Conservation (phyloP, 2,329 filamentous ascomycete species). For the Fusarium armeniacum region DNA sequence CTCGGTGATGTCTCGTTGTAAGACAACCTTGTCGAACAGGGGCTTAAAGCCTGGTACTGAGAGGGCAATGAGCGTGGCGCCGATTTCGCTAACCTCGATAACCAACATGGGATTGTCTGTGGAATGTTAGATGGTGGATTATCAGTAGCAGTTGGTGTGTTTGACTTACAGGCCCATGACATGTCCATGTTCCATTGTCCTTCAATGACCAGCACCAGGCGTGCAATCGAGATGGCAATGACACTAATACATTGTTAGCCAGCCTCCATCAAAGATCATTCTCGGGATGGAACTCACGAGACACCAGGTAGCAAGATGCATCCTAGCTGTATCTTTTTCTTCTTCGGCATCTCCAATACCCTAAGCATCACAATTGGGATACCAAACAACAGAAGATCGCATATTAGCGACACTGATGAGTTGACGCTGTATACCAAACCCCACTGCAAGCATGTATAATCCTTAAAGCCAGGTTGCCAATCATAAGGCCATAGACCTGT, state of each 20-base stretch:
- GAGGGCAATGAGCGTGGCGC: conserved; percentile 64
- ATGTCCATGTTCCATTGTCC: conserved; percentile 63
- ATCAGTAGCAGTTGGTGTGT: not conserved
- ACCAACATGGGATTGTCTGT: conserved; percentile 62
- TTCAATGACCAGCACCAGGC: conserved; percentile 62
- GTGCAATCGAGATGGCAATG: conserved; percentile 62
- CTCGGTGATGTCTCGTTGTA: conserved; percentile 45
- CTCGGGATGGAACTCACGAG: conserved; percentile 54
- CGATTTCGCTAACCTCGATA: conserved; percentile 65
- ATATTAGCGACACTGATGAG: conserved; percentile 63
- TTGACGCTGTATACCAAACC: conserved; percentile 66
- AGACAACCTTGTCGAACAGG: conserved; percentile 56
- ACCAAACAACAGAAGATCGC: conserved; percentile 65
- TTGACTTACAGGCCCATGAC: conserved; percentile 61
- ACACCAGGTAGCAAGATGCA: conserved; percentile 65
- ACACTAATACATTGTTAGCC: conserved; percentile 54
- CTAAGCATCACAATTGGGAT: conserved; percentile 64
- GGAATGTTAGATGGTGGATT: not conserved
- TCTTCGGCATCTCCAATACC: conserved; percentile 59
- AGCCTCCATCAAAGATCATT: not conserved
- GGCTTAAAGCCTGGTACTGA: conserved; percentile 66
- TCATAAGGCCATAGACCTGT: conserved; percentile 66
- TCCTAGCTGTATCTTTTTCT: conserved; percentile 62
- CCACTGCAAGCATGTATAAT: conserved; percentile 64
- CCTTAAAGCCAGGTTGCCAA: conserved; percentile 58